Percentiles rank a stretch among this genome's conserved stretches.
phyloP scores from a whole-genome alignment of 1,284 basidiomycete genomes.

The Melampsora larici-populina region DNA sequence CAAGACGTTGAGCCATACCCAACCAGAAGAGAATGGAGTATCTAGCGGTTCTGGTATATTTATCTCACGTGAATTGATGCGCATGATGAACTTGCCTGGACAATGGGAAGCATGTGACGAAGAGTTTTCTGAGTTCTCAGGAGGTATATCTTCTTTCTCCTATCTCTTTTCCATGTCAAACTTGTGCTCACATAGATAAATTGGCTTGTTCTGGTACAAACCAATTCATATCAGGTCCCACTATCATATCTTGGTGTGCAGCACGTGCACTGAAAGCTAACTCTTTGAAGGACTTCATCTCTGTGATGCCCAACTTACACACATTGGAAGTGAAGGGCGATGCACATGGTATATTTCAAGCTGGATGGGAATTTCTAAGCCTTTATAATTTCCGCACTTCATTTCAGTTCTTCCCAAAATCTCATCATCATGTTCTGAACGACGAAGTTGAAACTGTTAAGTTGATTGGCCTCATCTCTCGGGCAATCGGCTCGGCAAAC shows the following conservation, averaged over 20 bases:
- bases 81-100: conserved; percentile 9
- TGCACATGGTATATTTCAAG: conserved; percentile 14
- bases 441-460: background rate
- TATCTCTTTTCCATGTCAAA: background rate
- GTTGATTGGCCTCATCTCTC: background rate
- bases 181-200: background rate
- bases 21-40: background rate
- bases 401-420: background rate
- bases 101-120: conserved; percentile 8
- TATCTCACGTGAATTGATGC: conserved; percentile 7
- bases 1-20: background rate
- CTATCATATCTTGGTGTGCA: conserved; percentile 6
- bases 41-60: conserved; percentile 1
- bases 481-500: background rate
- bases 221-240: background rate
- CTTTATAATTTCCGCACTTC: conserved; percentile 9
- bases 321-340: background rate
- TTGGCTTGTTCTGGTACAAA: background rate
- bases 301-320: background rate
- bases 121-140: background rate
- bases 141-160: background rate
- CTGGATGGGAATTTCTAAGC: background rate
- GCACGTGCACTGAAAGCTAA: background rate
- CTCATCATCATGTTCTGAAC: background rate
- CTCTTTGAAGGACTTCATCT: background rate